Base-by-base conservation (phyloP, 768 basidiomycete genomes). In the Candolleomyces efflorescens region DNA sequence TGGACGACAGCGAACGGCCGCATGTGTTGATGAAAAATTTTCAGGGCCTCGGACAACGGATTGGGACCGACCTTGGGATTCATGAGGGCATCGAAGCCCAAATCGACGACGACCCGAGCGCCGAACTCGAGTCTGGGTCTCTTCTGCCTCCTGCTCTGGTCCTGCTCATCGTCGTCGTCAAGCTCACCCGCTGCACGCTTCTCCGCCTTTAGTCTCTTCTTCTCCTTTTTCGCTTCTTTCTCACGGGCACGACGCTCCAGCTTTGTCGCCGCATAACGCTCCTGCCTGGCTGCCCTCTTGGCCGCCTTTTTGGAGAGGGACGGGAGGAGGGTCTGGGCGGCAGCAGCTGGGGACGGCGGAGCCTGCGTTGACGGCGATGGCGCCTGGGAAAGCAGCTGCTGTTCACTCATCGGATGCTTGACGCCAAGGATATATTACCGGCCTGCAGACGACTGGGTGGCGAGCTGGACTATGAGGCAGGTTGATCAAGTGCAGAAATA, bases 71-170 rank as follows among this genome's bases (percentile, higher is more conserved):
- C 94, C 77, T 94, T 92, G 60, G 96, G 93, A 57, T 77, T 85
- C 96, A 98, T 98, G 73, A 86, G 77, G 45, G 94, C 83, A 68
- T 98, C 95, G 69, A 97, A 98, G 9, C 87, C 92, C 17, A 98
- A 78, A 74, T 99, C 97, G 18, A 98, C 70, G 36, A 92, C 83
- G 3, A 94, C 79, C 58, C 78, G 80, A 20, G 89, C 91, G 5
- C 82, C 78, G 62, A 83, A 86, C 48, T 73, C 63, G 43, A 77
- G 59, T 57, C 68, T 74, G 26, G 68, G 69, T 67, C 70, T 75
- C 76, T 76, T 82, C 62, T 67, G 73, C 62, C 64, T 71, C 61
- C 71, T 71, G 37, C 67, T 72, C 59, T 66, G 73, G 48, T 73
- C 68, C 47, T 71, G 69, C 15, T 51, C 66, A 22, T 73, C 73